Evolutionary conservation across 176 grass and related monocot species (phyloP).

Genomic region (Phoenix dactylifera): DNA sequence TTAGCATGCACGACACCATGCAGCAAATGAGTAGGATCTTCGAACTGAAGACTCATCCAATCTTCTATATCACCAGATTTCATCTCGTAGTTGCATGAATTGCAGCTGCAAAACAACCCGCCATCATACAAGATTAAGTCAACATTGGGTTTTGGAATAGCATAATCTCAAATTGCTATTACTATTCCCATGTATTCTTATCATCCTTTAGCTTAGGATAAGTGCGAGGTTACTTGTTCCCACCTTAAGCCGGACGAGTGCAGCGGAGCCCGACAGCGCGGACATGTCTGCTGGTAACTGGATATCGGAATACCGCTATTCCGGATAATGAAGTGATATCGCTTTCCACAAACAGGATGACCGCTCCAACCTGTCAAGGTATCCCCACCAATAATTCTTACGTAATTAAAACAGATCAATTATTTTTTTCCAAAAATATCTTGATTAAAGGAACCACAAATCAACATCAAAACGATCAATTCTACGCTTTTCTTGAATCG

Average conservation of each 20-base stretch:
- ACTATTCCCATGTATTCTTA: no score
- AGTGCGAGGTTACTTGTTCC: not conserved
- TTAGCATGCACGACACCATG: conserved; percentile 66
- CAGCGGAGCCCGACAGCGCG: conserved; percentile 32
- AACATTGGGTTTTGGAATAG: not conserved
- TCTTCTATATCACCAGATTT: conserved; percentile 20
- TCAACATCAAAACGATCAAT: no score
- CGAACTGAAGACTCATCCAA: conserved; percentile 30
- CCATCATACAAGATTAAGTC: conserved; percentile 1
- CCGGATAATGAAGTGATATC: conserved; percentile 76
- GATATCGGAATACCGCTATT: conserved; percentile 9
- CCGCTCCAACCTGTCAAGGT: conserved; percentile 53
- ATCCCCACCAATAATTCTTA: no score
- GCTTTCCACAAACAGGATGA: conserved; percentile 63
- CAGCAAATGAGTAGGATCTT: conserved; percentile 42
- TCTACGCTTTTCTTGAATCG: no score
- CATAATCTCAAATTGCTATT: no score
- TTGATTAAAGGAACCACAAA: no score
- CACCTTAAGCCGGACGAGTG: conserved; percentile 32
- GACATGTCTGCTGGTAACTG: conserved; percentile 13
- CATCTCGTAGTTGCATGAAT: conserved; percentile 21
- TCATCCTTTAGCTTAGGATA: not conserved
- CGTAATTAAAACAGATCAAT: no score
- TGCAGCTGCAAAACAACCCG: conserved; percentile 22
- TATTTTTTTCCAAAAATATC: no score